Evolutionary conservation across 2,329 filamentous ascomycete genomes (phyloP), one percentile per base, ranked within the genome.

Genomic region (Fusarium redolens): DNA sequence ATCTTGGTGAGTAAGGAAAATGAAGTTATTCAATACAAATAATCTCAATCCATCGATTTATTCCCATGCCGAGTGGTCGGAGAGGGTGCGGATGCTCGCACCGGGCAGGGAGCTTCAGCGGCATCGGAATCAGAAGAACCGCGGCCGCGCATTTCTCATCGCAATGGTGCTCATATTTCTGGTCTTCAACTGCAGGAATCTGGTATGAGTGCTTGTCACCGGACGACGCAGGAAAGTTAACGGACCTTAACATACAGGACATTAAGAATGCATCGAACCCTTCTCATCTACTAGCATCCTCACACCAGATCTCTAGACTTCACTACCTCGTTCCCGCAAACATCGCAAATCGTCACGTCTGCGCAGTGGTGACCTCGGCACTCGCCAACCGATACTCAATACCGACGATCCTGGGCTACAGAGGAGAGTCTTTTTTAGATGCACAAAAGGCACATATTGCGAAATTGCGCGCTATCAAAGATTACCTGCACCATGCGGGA

Each of bases 321-420:
- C 75, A 77, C 30, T 77, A 76, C 28, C 71, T 77, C 10, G 59
- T 77, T 12, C 75, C 75, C 7, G 63, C 73, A 1, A 71, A 65
- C 20, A 30, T 59, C 22, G 41, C 61, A n/a, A 75, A 63, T 6
- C 51, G 43, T 5, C 55, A 65, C 9, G 55, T 76, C 6, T 77
- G 75, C 59, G 73, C 75, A 5, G 68, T 58, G 11, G 56, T 76
- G 8, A 52, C 64, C n/a, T 73, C 73, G 4, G 72, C 67, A 5
- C 72, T 77, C 43, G 64, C 54, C 25, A 76, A 75, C n/a, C 72
- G 75, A n/a, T 77, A 76, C 51, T 61, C 73, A 5, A 60, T 74
- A 28, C 75, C 75, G 4, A 56, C 43, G 6, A 66, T 77, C 14
- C 30, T 76, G 2, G 75, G 75, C 31, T 77, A 72, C 59, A 68